These are phyloP conservation scores for Panicum hallii DNA, from an alignment of 202 grass and related monocot genomes.

Conservation along the genomic window DNA sequence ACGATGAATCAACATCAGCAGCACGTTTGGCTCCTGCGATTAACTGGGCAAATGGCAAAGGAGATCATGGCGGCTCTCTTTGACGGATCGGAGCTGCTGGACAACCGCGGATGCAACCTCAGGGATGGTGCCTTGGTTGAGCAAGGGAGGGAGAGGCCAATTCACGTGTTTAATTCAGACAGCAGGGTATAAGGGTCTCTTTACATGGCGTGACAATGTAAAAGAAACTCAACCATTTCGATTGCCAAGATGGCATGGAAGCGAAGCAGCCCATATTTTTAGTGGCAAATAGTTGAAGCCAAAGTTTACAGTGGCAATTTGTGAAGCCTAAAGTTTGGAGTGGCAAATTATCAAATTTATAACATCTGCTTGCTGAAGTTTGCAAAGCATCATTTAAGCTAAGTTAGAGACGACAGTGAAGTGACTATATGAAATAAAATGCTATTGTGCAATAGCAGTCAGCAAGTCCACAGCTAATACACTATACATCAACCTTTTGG, in stretches of 20 bases:
- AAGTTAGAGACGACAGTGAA: constrained; percentile 26
- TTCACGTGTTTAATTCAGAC: neutral
- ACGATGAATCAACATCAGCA: neutral
- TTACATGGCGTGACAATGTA: neutral
- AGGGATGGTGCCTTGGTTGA: neutral
- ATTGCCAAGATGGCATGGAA: neutral
- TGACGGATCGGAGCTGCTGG: neutral
- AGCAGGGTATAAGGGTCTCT: neutral
- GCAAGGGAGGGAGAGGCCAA: neutral
- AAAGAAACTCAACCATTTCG: neutral
- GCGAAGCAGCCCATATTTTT: neutral
- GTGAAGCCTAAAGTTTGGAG: neutral
- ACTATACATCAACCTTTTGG: constrained; percentile 38
- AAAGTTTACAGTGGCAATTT: neutral
- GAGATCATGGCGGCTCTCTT: neutral
- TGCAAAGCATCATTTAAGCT: neutral
- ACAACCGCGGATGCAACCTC: neutral
- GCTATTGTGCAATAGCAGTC: neutral
- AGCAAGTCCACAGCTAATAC: constrained; percentile 33
- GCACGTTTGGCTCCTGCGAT: neutral
- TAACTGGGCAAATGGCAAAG: neutral
- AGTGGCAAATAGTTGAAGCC: neutral
- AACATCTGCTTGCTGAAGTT: constrained; percentile 25
- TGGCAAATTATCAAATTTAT: neutral
- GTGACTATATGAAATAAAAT: constrained; percentile 35